Percentiles rank a stretch among this genome's conserved stretches.
Evolutionary conservation across 495 filamentous ascomycete species (phyloP).

Genomic region (Endocarpon pusillum): DNA sequence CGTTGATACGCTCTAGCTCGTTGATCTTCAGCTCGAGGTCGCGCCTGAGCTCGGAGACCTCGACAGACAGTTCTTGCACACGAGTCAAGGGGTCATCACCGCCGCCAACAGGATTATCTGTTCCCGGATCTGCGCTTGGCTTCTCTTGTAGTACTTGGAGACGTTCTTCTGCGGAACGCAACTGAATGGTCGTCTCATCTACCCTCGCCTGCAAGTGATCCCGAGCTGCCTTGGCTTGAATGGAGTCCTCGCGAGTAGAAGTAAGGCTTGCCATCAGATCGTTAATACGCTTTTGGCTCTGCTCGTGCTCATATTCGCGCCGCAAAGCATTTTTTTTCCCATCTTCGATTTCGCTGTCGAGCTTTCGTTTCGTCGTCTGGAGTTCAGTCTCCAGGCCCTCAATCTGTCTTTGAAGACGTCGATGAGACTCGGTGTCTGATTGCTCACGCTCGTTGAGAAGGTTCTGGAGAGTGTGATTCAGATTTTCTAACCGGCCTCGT

Average conservation of each 20-base stretch:
- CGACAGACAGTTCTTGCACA: conserved; percentile 72
- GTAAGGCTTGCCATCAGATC: conserved; percentile 67
- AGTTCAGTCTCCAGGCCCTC: conserved; percentile 68
- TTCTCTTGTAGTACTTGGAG: conserved; percentile 59
- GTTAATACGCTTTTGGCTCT: conserved; percentile 74
- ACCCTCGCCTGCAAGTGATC: conserved; percentile 78
- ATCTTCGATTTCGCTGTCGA: conserved; percentile 70
- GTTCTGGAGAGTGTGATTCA: conserved; percentile 65
- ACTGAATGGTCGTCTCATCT: conserved; percentile 72
- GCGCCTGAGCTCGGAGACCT: conserved; percentile 69
- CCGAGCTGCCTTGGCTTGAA: conserved; percentile 63
- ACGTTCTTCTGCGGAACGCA: conserved; percentile 75
- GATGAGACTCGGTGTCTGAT: conserved; percentile 60
- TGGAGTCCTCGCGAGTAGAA: conserved; percentile 64
- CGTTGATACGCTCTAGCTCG: conserved; percentile 62
- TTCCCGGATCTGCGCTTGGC: conserved; percentile 37
- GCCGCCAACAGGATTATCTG: conserved; percentile 22
- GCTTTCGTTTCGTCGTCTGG: conserved; percentile 58
- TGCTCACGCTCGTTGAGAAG: conserved; percentile 82
- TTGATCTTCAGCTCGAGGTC: conserved; percentile 57
- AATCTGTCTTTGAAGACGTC: conserved; percentile 55
- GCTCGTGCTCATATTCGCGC: conserved; percentile 74
- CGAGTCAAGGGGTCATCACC: conserved; percentile 38
- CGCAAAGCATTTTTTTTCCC: conserved; percentile 58
- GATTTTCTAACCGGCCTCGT: conserved; percentile 55